phyloP scores from a whole-genome alignment of 129 eudicot species.

The Saussurea involucrata region DNA sequence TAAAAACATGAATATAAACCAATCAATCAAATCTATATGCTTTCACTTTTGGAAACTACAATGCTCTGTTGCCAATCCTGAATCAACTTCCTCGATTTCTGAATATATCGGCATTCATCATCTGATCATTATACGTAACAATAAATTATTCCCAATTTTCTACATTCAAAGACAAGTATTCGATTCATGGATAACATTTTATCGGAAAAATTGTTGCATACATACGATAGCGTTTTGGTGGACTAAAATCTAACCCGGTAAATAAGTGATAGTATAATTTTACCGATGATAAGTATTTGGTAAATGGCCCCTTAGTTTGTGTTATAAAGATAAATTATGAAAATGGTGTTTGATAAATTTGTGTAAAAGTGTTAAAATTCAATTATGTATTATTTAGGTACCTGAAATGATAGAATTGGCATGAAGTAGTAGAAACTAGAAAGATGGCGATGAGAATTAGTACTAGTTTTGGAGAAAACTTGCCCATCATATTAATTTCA shows the following conservation, averaged over 20 bases:
- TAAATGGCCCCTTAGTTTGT: too few relatives aligned
- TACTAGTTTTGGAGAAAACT: conserved; percentile 3
- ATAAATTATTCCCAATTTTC: not conserved
- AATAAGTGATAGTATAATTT: too few relatives aligned
- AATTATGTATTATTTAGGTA: not conserved
- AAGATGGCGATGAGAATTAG: conserved; percentile 7
- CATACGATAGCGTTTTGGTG: too few relatives aligned
- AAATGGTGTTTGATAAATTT: not conserved
- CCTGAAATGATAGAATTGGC: conserved; percentile 12
- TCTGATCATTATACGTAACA: conserved; percentile 13
- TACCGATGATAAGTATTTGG: too few relatives aligned
- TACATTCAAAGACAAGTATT: not conserved
- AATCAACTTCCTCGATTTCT: conserved; percentile 17
- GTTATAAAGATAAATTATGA: not conserved
- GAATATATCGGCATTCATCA: not conserved
- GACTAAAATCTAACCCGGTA: too few relatives aligned
- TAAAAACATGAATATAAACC: not conserved
- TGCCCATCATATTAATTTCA: conserved; percentile 15
- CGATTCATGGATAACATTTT: not conserved
- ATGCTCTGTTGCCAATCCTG: conserved; percentile 16
- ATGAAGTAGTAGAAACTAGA: conserved; percentile 6
- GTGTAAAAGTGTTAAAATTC: not conserved
- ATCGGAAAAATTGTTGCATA: too few relatives aligned
- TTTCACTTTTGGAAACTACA: not conserved
- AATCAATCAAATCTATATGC: not conserved